phyloP scores from a whole-genome alignment of 345 rosid genomes.

The Brassica rapa region DNA sequence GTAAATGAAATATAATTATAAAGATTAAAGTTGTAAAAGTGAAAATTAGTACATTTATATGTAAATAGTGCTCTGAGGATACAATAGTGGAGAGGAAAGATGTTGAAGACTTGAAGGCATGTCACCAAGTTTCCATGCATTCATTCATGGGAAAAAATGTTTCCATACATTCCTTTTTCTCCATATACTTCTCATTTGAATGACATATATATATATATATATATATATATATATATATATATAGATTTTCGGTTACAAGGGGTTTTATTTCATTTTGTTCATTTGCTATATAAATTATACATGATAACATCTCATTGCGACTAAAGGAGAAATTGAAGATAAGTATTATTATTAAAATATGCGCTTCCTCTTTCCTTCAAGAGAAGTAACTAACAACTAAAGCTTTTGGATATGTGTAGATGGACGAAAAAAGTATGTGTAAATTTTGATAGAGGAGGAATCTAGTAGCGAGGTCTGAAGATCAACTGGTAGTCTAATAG shows the following conservation, averaged over 20 bases:
- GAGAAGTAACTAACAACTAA: slow-evolving; percentile 34
- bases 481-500: slow-evolving; percentile 4
- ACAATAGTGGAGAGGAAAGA: too few relatives aligned
- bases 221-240: neutral
- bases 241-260: neutral
- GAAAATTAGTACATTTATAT: too few relatives aligned
- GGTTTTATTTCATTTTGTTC: too few relatives aligned
- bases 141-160: neutral
- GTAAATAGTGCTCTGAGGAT: too few relatives aligned
- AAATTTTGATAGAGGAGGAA: neutral
- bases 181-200: neutral
- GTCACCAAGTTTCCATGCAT: too few relatives aligned
- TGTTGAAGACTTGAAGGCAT: too few relatives aligned
- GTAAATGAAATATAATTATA: too few relatives aligned
- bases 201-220: neutral
- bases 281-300: neutral
- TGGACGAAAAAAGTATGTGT: neutral
- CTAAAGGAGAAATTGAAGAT: neutral
- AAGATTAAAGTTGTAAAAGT: too few relatives aligned
- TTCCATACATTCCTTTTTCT: neutral
- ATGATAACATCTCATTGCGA: neutral
- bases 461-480: slow-evolving; percentile 27
- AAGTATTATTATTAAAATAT: neutral
- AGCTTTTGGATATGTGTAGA: slow-evolving; percentile 26
- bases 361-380: neutral